Evolutionary conservation across 169 alveolate genomes (phyloP).

Genomic region (Cryptosporidium muris): DNA sequence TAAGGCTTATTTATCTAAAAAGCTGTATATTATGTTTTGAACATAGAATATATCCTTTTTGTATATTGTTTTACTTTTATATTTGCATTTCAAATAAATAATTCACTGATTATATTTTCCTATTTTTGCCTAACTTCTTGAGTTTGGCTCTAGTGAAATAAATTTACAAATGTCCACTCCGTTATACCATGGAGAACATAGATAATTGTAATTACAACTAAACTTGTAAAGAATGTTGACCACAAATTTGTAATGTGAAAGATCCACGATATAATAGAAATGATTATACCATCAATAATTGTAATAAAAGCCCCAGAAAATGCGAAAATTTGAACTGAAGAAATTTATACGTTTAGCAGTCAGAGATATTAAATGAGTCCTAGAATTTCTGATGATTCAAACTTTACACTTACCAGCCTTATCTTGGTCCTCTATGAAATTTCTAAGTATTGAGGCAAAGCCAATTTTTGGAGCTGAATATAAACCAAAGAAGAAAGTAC

Average conservation of each 20-base stretch:
- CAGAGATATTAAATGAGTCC: not conserved
- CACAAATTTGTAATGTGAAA: not conserved
- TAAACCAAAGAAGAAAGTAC: constrained; percentile 29
- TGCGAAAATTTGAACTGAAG: constrained; percentile 33
- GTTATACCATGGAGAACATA: constrained; percentile 20
- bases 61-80: too few species aligned
- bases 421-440: constrained; percentile 16
- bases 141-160: too few species aligned
- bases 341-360: not conserved
- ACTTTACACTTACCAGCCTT: constrained; percentile 24
- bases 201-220: constrained; percentile 12
- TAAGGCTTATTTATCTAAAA: too few species aligned
- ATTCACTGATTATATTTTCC: too few species aligned
- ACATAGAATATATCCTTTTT: too few species aligned
- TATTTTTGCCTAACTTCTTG: too few species aligned
- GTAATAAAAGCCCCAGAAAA: constrained; percentile 47
- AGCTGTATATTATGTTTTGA: too few species aligned
- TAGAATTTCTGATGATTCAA: not conserved
- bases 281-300: constrained; percentile 14
- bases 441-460: constrained; percentile 3
- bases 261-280: constrained; percentile 14
- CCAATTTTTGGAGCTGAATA: constrained; percentile 57
- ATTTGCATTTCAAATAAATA: too few species aligned
- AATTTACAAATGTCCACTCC: constrained; percentile 25
- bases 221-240: constrained; percentile 5